Conservation (phyloP, 1,284 basidiomycete genomes). For the Cerrena zonata region DNA sequence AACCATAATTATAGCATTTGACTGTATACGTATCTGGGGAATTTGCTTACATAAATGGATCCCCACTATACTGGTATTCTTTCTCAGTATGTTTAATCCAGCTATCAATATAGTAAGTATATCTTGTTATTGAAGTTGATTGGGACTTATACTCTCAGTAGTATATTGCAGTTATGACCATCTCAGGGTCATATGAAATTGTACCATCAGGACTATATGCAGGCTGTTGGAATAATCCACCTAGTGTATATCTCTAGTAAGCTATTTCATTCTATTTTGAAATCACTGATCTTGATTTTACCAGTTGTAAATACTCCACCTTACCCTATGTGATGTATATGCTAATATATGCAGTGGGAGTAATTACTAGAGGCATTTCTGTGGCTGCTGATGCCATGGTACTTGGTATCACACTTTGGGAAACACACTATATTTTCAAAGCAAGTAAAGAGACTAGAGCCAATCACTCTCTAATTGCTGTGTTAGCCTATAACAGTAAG, state of each 20-base stretch:
- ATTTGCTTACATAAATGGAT: neutral
- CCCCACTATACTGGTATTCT: neutral
- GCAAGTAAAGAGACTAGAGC: neutral
- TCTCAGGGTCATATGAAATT: neutral
- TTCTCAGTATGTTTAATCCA: conserved; percentile 1
- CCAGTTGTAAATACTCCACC: neutral
- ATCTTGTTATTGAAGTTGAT: neutral
- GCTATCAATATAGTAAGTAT: neutral
- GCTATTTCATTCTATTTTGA: neutral
- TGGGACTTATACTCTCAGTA: neutral
- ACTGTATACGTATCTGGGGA: neutral
- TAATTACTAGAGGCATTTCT: neutral
- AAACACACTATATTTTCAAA: neutral
- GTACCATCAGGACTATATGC: neutral
- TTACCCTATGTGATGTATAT: neutral
- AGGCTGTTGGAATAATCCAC: neutral
- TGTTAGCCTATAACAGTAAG: neutral
- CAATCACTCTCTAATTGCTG: neutral
- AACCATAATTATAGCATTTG: neutral
- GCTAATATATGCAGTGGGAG: neutral
- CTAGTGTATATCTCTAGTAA: neutral
- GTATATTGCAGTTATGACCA: neutral
- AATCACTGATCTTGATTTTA: neutral
- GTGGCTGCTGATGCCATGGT: neutral
- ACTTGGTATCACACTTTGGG: neutral